A percentile compares a stretch with the other conserved stretches of the same genome.
Evolutionary conservation across 192 early-diverging fungal genomes (phyloP).

Genomic region (Fimicolochytrium jonesii): DNA sequence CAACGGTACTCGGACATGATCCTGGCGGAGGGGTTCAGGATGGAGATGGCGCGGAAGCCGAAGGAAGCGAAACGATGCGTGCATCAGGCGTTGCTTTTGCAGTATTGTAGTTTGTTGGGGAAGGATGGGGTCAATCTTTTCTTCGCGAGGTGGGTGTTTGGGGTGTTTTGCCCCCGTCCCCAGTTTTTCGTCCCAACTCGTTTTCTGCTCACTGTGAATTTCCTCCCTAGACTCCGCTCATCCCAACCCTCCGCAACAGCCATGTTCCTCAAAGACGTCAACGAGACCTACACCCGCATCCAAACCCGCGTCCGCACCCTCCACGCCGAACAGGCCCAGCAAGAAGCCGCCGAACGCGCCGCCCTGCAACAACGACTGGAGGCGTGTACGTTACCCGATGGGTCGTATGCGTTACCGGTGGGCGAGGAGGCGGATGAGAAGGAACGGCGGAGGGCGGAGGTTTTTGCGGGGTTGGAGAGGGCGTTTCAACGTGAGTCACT

Average conservation of each 20-base stretch:
- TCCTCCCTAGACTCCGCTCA: conserved; percentile 34
- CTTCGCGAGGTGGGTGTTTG: conserved; percentile 59
- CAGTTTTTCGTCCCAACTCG: not conserved
- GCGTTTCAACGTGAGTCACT: conserved; percentile 54
- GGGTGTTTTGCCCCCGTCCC: too few species aligned
- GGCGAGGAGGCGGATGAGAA: conserved; percentile 55
- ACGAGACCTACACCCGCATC: conserved; percentile 78
- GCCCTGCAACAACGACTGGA: conserved; percentile 53
- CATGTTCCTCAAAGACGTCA: conserved; percentile 85
- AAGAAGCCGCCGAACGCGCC: conserved; percentile 30
- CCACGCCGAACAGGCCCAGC: conserved; percentile 47
- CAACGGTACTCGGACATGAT: conserved; percentile 77
- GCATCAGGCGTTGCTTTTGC: conserved; percentile 74
- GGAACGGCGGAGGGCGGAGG: conserved; percentile 54
- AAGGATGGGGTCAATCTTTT: conserved; percentile 79
- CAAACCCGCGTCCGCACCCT: conserved; percentile 66
- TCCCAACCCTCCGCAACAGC: conserved; percentile 55
- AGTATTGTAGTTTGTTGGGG: conserved; percentile 81
- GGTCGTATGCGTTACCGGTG: conserved; percentile 65
- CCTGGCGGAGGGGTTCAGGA: conserved; percentile 76
- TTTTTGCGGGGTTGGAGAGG: conserved; percentile 66
- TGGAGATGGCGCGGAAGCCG: conserved; percentile 68
- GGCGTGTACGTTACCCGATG: conserved; percentile 73
- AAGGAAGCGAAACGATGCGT: conserved; percentile 70
- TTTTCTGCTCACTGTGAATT: conserved; percentile 6